Evolutionary conservation across 2,329 filamentous ascomycete genomes (phyloP), one percentile per base, ranked within the genome.

Genomic region (Exophiala oligosperma): DNA sequence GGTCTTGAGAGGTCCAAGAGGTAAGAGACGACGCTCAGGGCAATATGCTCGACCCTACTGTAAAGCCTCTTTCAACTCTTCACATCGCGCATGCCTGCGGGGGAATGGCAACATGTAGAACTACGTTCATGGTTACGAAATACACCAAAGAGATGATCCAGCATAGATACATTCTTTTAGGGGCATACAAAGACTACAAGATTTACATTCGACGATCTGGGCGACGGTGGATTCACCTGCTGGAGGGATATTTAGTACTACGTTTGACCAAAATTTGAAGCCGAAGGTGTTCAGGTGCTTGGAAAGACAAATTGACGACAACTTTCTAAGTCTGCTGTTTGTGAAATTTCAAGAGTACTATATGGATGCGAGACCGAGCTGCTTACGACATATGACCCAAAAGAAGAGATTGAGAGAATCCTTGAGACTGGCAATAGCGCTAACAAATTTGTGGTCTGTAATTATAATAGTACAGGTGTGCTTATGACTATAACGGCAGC

Each of bases 1-100:
- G 89, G 68, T 83, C 84, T 64, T 79, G 72, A n/a, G 24, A 24
- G 24, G 38, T 38, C 43, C 17, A 24, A 46, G 58, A 38, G 38
- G n/a, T 24, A 48, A 43, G 26, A 29, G 21, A 51, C 54, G 49
- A 50, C 32, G 38, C 35, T 37, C 37, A 49, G 28, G 26, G 47
- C 26, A 14, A 54, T 32, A 43, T 23, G 40, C 14, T 43, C 40
- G 52, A 52, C 32, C 26, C 38, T 49, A 51, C 29, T 53, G 32
- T 24, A 52, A 54, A 49, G 48, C 53, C 29, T 52, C 40, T 43
- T 55, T 60, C 12, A 48, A 46, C 49, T 28, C 43, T 7, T 17
- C 40, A 43, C 14, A 43, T 21, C 2, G 40, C 17, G 40, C 40
- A 43, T 17, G 17, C 9, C 21, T n/a, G 11, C 12, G 40, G 40